A percentile compares a stretch with the other conserved stretches of the same genome.
Evolutionary conservation across 352 stramenopile genomes (phyloP).

Genomic region (Proteromonas lacertae): DNA sequence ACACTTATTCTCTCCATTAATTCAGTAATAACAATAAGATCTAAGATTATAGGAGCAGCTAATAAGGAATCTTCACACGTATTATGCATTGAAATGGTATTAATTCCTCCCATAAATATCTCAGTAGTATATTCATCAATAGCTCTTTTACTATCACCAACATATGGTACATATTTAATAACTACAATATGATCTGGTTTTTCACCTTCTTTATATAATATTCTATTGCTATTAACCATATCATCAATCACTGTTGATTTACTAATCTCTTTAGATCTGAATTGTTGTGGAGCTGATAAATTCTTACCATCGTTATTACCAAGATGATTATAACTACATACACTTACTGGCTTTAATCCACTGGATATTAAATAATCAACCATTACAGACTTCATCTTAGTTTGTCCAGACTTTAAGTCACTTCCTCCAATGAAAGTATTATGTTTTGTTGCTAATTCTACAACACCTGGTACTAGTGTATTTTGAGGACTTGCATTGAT

Average conservation of each 20-base stretch:
- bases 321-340: conserved; percentile 98
- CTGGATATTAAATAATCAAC: conserved; percentile 95
- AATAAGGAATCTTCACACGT: conserved; percentile 95
- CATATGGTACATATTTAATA: conserved; percentile 94
- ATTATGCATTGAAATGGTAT: conserved; percentile 99
- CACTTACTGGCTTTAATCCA: conserved; percentile 90
- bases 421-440: conserved; percentile 85
- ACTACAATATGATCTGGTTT: conserved; percentile 96
- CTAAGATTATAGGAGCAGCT: conserved; percentile 81
- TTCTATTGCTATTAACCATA: conserved; percentile 72
- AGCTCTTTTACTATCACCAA: conserved; percentile 92
- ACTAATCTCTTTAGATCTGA: conserved; percentile 97
- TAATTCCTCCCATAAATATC: conserved; percentile 96
- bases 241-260: conserved; percentile 95
- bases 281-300: conserved; percentile 82
- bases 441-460: conserved; percentile 65
- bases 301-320: conserved; percentile 99
- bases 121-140: conserved; percentile 98
- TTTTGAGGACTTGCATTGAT: conserved; percentile 95
- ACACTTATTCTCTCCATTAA: conserved; percentile 76
- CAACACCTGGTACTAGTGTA: conserved; percentile 86
- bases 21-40: conserved; percentile 86
- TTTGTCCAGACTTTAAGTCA: conserved; percentile 97
- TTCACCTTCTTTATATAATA: conserved; percentile 86
- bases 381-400: conserved; percentile 95